Conservation (phyloP, 768 basidiomycete species). For the Cystobasidium tubakii region DNA sequence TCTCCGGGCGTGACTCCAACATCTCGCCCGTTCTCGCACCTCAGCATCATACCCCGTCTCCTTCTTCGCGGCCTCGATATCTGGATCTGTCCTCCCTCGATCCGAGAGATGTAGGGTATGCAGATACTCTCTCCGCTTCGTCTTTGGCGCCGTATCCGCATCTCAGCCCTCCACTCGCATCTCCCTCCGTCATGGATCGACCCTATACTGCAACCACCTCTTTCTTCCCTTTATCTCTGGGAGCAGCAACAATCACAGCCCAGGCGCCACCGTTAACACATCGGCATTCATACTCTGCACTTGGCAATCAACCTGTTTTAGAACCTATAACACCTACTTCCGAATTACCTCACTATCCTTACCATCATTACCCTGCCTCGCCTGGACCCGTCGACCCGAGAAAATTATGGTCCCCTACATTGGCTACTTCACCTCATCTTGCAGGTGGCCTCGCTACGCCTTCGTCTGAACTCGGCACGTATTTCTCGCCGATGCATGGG, state of each 20-base stretch:
- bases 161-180: conserved; percentile 19
- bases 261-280: neutral
- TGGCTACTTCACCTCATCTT: neutral
- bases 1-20: neutral
- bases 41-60: neutral
- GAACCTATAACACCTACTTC: conserved; percentile 22
- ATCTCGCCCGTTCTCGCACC: neutral
- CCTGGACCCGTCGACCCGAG: neutral
- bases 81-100: neutral
- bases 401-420: neutral
- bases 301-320: neutral
- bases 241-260: neutral
- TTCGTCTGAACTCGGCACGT: neutral
- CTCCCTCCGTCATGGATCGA: conserved; percentile 18
- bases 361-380: neutral
- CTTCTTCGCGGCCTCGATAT: neutral
- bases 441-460: neutral
- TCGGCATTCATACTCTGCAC: conserved; percentile 29
- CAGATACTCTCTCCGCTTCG: neutral
- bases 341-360: conserved; percentile 2
- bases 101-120: neutral
- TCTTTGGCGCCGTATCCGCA: neutral
- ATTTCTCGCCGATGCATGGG: neutral
- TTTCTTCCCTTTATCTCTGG: neutral
- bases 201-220: conserved; percentile 11